phyloP scores from a whole-genome alignment of 1,284 basidiomycete species.

The Cryptococcus depauperatus region DNA sequence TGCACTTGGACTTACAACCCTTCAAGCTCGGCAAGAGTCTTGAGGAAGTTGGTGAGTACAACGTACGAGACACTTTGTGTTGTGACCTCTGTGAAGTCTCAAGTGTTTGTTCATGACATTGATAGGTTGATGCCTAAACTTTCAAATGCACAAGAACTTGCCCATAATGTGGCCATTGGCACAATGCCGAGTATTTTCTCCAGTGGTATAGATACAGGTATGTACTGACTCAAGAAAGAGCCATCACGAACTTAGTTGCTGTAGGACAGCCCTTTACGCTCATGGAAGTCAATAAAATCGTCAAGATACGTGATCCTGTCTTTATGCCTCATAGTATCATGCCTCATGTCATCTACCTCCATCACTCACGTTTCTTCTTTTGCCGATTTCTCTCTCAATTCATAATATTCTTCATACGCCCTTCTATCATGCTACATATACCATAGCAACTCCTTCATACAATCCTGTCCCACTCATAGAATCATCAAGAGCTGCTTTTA shows the following conservation, averaged over 20 bases:
- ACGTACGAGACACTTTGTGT: too few relatives aligned
- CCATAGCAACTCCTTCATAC: conserved; percentile 46
- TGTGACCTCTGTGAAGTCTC: too few relatives aligned
- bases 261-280: conserved; percentile 55
- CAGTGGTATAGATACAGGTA: conserved; percentile 16
- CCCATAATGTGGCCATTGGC: conserved; percentile 27
- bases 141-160: conserved; percentile 21
- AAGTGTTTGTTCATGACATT: neutral
- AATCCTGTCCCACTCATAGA: conserved; percentile 44
- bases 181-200: conserved; percentile 41
- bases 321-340: conserved; percentile 24
- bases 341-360: conserved; percentile 55
- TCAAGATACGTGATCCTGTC: too few relatives aligned
- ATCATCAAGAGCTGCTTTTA: conserved; percentile 51
- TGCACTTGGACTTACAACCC: neutral
- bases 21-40: conserved; percentile 14
- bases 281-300: conserved; percentile 54
- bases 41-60: conserved; percentile 22
- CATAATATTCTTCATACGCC: conserved; percentile 52
- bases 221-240: neutral
- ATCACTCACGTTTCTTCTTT: conserved; percentile 55
- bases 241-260: neutral
- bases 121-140: neutral
- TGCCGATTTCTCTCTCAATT: conserved; percentile 57
- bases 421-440: conserved; percentile 51